phyloP scores from a whole-genome alignment of 2,329 filamentous ascomycete species.

The Trichoderma endophyticum region DNA sequence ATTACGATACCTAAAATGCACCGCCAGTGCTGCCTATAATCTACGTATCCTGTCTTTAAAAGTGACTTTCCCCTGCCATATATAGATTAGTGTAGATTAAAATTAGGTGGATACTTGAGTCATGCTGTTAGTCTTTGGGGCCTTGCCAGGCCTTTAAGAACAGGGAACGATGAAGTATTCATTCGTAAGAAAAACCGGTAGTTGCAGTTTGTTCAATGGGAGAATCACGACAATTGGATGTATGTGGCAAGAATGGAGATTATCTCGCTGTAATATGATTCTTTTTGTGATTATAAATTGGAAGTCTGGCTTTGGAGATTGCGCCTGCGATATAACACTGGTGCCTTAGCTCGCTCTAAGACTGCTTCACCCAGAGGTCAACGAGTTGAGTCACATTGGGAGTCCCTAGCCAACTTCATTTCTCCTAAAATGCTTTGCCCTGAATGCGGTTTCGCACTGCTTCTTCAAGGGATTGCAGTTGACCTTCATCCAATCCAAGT shows the following conservation, averaged over 20 bases:
- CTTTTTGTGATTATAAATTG: not conserved
- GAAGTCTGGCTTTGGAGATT: not conserved
- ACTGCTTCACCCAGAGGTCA: too few relatives aligned
- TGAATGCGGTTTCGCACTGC: not conserved
- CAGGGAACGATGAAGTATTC: not conserved
- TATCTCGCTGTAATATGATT: not conserved
- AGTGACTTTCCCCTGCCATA: not conserved
- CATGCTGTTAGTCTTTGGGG: not conserved
- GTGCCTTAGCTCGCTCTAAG: not conserved
- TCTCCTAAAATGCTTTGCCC: not conserved
- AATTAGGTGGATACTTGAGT: not conserved
- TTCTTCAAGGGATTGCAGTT: constrained; percentile 43
- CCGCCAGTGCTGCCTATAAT: not conserved
- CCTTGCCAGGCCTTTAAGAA: not conserved
- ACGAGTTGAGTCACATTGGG: not conserved
- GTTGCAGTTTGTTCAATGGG: not conserved
- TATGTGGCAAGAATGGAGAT: not conserved
- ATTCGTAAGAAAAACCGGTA: not conserved
- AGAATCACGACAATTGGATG: not conserved
- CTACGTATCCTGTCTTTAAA: not conserved
- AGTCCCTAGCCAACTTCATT: not conserved
- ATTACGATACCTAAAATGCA: not conserved
- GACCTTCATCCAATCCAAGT: constrained; percentile 48
- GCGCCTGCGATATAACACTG: not conserved
- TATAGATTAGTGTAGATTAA: not conserved